A percentile compares a stretch with the other conserved stretches of the same genome.
Conservation (phyloP, 192 early-diverging fungal species). For the Rhizophagus sp. region DNA sequence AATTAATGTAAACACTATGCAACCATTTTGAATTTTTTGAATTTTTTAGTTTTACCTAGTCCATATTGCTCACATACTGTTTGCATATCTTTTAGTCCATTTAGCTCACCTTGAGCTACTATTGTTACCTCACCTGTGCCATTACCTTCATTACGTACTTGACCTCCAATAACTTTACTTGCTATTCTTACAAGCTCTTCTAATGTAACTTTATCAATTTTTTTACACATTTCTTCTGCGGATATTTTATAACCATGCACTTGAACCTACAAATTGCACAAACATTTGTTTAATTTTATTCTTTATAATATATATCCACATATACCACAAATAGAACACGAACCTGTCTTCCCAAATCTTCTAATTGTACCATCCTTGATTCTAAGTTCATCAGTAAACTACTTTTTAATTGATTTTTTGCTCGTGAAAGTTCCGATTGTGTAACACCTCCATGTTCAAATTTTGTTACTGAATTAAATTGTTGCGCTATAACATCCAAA, state of each 20-base stretch:
- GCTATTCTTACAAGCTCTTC: conserved; percentile 83
- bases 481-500: conserved; percentile 80
- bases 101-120: conserved; percentile 64
- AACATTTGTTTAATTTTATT: not conserved
- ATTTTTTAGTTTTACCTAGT: conserved; percentile 40
- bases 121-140: conserved; percentile 65
- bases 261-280: conserved; percentile 38
- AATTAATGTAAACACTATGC: too few relatives aligned
- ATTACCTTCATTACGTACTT: conserved; percentile 51
- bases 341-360: conserved; percentile 91
- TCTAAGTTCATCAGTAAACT: conserved; percentile 94
- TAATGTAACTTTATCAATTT: conserved; percentile 76
- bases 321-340: conserved; percentile 31
- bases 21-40: too few relatives aligned
- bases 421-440: conserved; percentile 69
- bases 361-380: conserved; percentile 88
- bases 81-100: conserved; percentile 42
- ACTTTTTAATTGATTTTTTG: conserved; percentile 95
- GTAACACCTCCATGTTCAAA: conserved; percentile 44
- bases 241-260: conserved; percentile 73
- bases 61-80: conserved; percentile 56
- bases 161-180: conserved; percentile 63
- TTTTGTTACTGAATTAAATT: conserved; percentile 73
- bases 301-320: not conserved
- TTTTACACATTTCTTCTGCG: conserved; percentile 74